Evolutionary conservation across 306 rosid genomes (phyloP).

Genomic region (Neltuma alba): DNA sequence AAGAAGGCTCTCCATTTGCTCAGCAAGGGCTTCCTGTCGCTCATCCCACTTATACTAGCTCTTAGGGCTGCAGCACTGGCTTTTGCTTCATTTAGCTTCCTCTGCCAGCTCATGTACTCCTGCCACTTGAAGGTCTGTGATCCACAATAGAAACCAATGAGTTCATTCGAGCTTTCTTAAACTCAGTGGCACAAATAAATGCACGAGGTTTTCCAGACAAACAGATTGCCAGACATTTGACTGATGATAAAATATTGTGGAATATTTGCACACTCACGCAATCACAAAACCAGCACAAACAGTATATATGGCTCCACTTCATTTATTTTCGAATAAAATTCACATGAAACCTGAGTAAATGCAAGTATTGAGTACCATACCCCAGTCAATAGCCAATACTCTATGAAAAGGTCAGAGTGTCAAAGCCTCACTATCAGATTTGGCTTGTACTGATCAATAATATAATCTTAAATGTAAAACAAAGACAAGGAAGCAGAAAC

Average conservation of each 20-base stretch:
- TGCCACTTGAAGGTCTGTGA: conserved; percentile 93
- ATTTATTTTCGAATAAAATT: not conserved
- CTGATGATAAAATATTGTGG: conserved; percentile 1
- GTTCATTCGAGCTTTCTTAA: conserved; percentile 29
- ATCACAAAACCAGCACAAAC: conserved; percentile 28
- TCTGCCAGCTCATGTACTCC: conserved; percentile 81
- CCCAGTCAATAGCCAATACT: not conserved
- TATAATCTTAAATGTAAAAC: conserved; percentile 15
- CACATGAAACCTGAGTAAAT: conserved; percentile 17
- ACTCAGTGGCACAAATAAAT: not conserved
- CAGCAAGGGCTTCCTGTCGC: conserved; percentile 12
- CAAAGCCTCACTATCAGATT: not conserved
- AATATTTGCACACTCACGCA: conserved; percentile 11
- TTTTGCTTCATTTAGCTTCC: conserved; percentile 78
- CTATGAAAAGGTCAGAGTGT: not conserved
- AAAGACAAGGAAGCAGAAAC: not conserved
- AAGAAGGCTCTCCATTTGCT: conserved; percentile 81
- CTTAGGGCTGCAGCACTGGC: conserved; percentile 82
- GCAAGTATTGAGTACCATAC: not conserved
- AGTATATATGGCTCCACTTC: not conserved
- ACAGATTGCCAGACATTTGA: not conserved
- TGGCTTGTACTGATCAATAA: not conserved
- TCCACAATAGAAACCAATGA: conserved; percentile 33
- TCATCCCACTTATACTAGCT: conserved; percentile 63
- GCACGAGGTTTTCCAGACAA: not conserved